Base-by-base conservation (phyloP, 192 early-diverging fungal species). In the Umbelopsis isabellina region DNA sequence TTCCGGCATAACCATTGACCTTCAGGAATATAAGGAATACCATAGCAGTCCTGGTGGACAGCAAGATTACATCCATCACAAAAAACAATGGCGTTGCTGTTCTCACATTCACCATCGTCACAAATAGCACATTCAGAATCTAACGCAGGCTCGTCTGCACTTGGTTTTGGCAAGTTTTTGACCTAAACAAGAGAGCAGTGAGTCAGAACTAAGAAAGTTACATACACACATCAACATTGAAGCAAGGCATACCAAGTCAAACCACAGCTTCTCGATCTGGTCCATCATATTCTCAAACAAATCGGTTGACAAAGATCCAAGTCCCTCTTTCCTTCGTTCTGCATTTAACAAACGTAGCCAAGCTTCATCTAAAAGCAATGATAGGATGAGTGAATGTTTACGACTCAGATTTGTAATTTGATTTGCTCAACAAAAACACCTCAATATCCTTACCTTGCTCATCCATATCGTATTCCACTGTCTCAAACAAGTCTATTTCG, bases 11-110 rank as follows among this genome's bases (percentile, higher is more conserved):
- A 83, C 98, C 98, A 99, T 78, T 97, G 97, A 12, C 97, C 98
- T 84, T 99, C 98, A 11, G 98, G 98, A 61, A 99, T 98, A 77
- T 93, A 98, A 2, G 98, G 97, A 48, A 99, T 90, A 22, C 98
- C 98, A 79, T 99, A 99, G 78, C 98, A 99, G 77, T 98, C 97
- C 85, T 99, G 98, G 84, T 99, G 98, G 10, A 99, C 98, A 2
- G 97, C 97, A 58, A 99, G 77, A 76, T 99, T 97, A 78, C 98
- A 99, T 0, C 98, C 98, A 80, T 99, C 98, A 83, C 98, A 99
- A 73, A 97, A 99, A 7, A 99, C 98, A 61, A 99, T 99, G 0
- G 95, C 97, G 75, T 99, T 99, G 76, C 92, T 91, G 77, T 99
- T 99, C 82, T 99, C 98, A 80, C 94, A 92, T 83, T 99, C 98